phyloP scores from a whole-genome alignment of 495 filamentous ascomycete species.

The Aspergillus heteromorphus region DNA sequence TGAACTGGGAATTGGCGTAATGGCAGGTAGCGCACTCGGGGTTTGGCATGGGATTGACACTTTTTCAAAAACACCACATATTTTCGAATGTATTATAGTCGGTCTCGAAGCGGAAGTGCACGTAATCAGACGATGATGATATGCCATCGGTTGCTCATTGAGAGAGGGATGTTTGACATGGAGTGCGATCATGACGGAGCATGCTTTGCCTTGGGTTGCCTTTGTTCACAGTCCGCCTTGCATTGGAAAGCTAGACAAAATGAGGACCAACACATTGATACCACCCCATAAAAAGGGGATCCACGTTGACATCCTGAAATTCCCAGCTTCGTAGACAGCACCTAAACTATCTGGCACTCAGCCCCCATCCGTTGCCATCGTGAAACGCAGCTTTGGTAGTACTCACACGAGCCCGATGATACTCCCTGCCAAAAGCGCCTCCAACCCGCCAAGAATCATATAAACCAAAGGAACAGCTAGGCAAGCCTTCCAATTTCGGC shows the following conservation, averaged over 20 bases:
- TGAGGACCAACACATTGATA: conserved; percentile 82
- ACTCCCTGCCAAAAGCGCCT: conserved; percentile 82
- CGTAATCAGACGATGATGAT: background rate
- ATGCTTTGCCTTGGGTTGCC: background rate
- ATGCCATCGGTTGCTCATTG: background rate
- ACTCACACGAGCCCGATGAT: conserved; percentile 85
- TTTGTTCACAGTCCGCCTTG: conserved; percentile 76
- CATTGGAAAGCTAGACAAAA: conserved; percentile 90
- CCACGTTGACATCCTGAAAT: conserved; percentile 95
- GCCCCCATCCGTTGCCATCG: background rate
- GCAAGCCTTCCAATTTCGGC: conserved; percentile 64
- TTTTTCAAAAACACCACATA: background rate
- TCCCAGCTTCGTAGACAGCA: conserved; percentile 79
- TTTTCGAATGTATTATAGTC: conserved; percentile 2
- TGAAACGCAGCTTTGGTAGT: background rate
- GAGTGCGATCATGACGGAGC: no score
- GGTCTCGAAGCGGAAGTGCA: background rate
- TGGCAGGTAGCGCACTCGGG: background rate
- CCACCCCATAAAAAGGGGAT: conserved; percentile 92
- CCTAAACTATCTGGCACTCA: conserved; percentile 57
- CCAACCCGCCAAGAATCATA: conserved; percentile 64
- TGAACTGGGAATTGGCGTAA: background rate
- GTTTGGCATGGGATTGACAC: conserved; percentile 1
- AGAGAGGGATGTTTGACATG: background rate
- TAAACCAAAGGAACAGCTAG: conserved; percentile 76